phyloP scores from a whole-genome alignment of 2,329 filamentous ascomycete genomes.

The Amauroascus niger region DNA sequence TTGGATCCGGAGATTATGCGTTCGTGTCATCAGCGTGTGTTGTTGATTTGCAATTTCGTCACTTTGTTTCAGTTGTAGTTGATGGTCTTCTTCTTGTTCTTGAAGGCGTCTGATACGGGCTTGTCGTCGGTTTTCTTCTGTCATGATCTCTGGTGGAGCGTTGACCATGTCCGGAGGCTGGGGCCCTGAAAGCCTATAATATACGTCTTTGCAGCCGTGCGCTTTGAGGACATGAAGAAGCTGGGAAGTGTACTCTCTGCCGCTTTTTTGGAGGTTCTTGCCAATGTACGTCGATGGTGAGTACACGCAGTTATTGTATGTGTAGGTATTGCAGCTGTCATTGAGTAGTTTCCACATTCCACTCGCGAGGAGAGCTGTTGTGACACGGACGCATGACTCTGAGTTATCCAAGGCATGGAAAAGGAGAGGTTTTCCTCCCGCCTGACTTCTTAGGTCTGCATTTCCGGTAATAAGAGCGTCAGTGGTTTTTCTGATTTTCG shows the following conservation, averaged over 20 bases:
- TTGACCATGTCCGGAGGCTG: conserved; percentile 19
- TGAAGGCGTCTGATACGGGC: conserved; percentile 12
- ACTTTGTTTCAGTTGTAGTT: conserved; percentile 12
- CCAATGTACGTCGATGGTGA: conserved; percentile 56
- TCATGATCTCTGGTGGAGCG: conserved; percentile 15
- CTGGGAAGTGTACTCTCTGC: conserved; percentile 8
- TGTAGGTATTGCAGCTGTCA: conserved; percentile 49
- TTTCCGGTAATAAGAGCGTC: conserved; percentile 49
- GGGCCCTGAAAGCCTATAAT: conserved; percentile 14
- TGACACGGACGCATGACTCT: conserved; percentile 45
- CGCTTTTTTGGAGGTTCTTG: conserved; percentile 13
- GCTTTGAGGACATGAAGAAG: conserved; percentile 16
- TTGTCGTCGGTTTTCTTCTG: conserved; percentile 14
- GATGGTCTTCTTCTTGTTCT: conserved; percentile 18
- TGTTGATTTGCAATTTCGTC: conserved; percentile 14
- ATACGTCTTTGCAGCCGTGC: conserved; percentile 17
- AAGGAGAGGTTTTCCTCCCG: conserved; percentile 47
- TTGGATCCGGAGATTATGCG: conserved; percentile 16
- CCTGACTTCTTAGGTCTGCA: conserved; percentile 29
- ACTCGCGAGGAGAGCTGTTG: conserved; percentile 51
- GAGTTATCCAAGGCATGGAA: conserved; percentile 51
- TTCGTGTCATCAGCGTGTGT: conserved; percentile 8
- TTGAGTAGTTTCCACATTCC: conserved; percentile 58
- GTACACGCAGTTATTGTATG: conserved; percentile 47
- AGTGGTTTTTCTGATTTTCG: conserved; percentile 45